phyloP scores from a whole-genome alignment of 2,329 filamentous ascomycete species.

The Alternaria sp. region DNA sequence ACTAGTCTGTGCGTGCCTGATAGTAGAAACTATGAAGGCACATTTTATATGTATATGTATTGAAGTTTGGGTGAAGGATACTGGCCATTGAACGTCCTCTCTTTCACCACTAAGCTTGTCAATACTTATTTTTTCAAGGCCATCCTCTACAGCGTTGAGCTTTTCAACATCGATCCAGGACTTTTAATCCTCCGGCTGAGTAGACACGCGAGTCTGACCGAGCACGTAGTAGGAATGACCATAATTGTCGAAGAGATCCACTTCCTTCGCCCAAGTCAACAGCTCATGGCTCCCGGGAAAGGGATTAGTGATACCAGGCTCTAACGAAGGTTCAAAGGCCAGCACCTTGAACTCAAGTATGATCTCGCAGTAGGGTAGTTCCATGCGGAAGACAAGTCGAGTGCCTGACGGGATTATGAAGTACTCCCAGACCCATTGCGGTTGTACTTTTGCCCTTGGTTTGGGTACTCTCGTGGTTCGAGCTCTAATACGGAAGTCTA shows the following conservation, averaged over 20 bases:
- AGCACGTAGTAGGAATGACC: not conserved
- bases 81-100: not conserved
- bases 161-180: not conserved
- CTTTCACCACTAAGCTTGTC: not conserved
- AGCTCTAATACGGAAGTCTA: not conserved
- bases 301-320: not conserved
- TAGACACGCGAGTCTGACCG: not conserved
- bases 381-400: not conserved
- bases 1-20: too few relatives aligned
- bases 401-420: not conserved
- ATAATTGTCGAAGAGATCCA: not conserved
- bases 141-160: not conserved
- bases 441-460: fast-evolving
- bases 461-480: fast-evolving
- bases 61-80: too few relatives aligned
- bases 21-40: too few relatives aligned
- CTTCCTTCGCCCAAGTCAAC: not conserved
- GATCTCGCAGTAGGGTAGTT: not conserved
- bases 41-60: too few relatives aligned
- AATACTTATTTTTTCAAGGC: not conserved
- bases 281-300: not conserved
- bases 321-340: not conserved
- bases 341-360: not conserved
- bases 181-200: not conserved
- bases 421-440: not conserved